Base-by-base conservation (phyloP, 345 rosid genomes). In the Zanthoxylum bungeanum region DNA sequence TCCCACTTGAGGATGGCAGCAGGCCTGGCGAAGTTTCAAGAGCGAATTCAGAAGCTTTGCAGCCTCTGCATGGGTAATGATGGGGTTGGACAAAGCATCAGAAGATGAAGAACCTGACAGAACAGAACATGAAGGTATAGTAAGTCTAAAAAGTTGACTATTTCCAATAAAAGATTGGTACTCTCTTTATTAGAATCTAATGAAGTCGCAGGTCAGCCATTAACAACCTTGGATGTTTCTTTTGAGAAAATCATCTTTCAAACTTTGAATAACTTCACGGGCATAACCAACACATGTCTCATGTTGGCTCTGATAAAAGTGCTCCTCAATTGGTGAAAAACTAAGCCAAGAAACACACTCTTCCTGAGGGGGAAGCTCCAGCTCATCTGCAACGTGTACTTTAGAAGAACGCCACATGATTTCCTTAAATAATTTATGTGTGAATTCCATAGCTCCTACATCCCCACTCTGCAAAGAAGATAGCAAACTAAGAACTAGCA, bases 1-100 rank as follows among this genome's bases (percentile, higher is more conserved):
- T 78, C 98, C 98, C 19, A 94, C 97, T 92, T 94, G 98, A 71
- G 98, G 98, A 73, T 94, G 97, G 82, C 98, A 94, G 78, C 98
- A 94, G 76, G 98, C 98, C 77, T 94, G 98, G 49, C 98, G 98
- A 84, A 94, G 94, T 80, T 92, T 94, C 87, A 94, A 84, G 73
- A 94, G 97, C 2, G 98, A 90, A 70, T 84, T 90, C 76, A 94
- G 78, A 72, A 94, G 83, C 82, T 94, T 92, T 71, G 86, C 90
- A 77, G 98, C 93, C 67, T 92, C 98, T 8, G 79, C 76, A 70
- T 92, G 95, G 68, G 97, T 90, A 79, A 94, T 83, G 47, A 87
- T 72, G 72, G 81, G 85, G 80, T 89, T 84, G 31, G 69, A 66
- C 10, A 71, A 72, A 49, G 75, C 76, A 77, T 77, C 79, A 72